phyloP scores from a whole-genome alignment of 805 yeast genomes.

The Saccharomycopsis lassenensis region DNA sequence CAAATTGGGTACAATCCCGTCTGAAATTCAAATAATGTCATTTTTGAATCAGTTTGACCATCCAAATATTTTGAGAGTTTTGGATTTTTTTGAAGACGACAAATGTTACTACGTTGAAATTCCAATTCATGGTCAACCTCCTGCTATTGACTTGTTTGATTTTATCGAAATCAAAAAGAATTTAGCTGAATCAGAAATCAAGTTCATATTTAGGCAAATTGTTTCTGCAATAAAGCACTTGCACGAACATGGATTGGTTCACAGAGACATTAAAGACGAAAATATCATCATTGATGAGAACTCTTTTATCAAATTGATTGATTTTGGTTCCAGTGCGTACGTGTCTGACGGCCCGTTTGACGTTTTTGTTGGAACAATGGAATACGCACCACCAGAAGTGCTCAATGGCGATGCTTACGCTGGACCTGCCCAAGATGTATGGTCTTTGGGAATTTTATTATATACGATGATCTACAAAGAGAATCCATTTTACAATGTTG shows the following conservation, averaged over 20 bases:
- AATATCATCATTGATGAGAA: constrained; percentile 79
- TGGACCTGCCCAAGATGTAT: constrained; percentile 91
- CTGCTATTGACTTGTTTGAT: constrained; percentile 90
- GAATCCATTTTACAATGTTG: constrained; percentile 91
- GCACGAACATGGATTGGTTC: constrained; percentile 80
- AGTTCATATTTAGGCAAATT: constrained; percentile 66
- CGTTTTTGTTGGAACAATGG: constrained; percentile 94
- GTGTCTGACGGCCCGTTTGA: constrained; percentile 88
- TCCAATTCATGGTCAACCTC: constrained; percentile 79
- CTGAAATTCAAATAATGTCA: constrained; percentile 92
- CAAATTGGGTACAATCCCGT: constrained; percentile 82
- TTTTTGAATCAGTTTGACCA: constrained; percentile 69
- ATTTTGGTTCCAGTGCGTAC: constrained; percentile 93
- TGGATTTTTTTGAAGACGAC: constrained; percentile 90
- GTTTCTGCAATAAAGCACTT: constrained; percentile 71
- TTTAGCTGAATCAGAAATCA: constrained; percentile 72
- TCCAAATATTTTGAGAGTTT: constrained; percentile 72
- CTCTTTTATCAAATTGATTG: constrained; percentile 77
- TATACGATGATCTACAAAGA: constrained; percentile 89
- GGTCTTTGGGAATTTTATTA: constrained; percentile 90
- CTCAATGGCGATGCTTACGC: constrained; percentile 78
- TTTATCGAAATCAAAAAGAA: constrained; percentile 75
- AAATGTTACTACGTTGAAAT: constrained; percentile 85
- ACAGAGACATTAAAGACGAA: constrained; percentile 92
- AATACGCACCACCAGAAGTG: constrained; percentile 97